Percentiles rank a stretch among this genome's conserved stretches.
These are phyloP conservation scores for Eucalyptus viminalis DNA, from an alignment of 345 rosid species.

Conservation along the genomic window DNA sequence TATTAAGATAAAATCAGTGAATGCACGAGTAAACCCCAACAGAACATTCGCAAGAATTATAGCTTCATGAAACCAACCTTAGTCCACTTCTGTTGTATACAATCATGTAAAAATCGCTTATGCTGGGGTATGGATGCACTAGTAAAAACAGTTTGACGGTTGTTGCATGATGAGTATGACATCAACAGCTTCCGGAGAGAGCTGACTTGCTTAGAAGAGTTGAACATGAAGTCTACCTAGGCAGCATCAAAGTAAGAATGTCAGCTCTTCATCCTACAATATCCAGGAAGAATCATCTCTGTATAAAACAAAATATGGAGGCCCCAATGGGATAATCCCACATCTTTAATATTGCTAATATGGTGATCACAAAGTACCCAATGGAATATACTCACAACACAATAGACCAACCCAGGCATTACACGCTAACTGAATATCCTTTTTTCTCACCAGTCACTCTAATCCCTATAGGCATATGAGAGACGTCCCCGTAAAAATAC, in stretches of 20 bases:
- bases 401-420: neutral
- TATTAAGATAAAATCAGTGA: neutral
- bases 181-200: slow-evolving; percentile 72
- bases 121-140: slow-evolving; percentile 98
- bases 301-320: neutral
- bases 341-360: neutral
- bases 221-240: slow-evolving; percentile 91
- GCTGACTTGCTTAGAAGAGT: slow-evolving; percentile 76
- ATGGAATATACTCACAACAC: neutral
- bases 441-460: neutral
- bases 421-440: neutral
- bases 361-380: neutral
- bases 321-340: neutral
- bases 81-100: slow-evolving; percentile 95
- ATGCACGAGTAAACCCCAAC: neutral
- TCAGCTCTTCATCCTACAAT: neutral
- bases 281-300: neutral
- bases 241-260: neutral
- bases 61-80: slow-evolving; percentile 35
- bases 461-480: neutral
- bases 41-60: neutral
- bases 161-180: slow-evolving; percentile 54
- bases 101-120: slow-evolving; percentile 65
- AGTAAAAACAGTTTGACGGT: slow-evolving; percentile 79
- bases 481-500: neutral